Conservation (phyloP, 2,329 filamentous ascomycete species). For the Didymella pomorum region DNA sequence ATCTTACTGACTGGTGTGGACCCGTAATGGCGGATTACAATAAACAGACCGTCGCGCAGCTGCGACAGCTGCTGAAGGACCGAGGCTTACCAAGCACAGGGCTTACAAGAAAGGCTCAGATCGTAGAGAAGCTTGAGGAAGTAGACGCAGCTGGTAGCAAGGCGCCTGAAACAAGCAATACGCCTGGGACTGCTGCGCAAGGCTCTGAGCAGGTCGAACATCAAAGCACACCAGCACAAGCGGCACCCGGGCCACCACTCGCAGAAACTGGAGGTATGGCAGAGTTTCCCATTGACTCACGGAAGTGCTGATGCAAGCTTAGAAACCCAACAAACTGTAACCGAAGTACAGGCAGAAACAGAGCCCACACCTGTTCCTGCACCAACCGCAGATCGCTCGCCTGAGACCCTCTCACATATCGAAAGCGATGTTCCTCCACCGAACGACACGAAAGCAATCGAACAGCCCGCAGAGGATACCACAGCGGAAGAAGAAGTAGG, state of each 20-base stretch:
- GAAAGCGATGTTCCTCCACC: conserved; percentile 30
- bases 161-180: conserved; percentile 23
- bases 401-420: conserved; percentile 35
- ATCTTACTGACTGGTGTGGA: background rate
- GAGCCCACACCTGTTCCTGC: conserved; percentile 22
- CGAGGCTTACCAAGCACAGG: conserved; percentile 56
- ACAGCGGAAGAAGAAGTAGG: conserved; percentile 29
- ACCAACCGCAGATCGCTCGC: conserved; percentile 28
- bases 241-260: conserved; percentile 28
- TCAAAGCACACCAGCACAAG: conserved; percentile 6
- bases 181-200: conserved; percentile 18
- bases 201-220: conserved; percentile 14
- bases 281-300: background rate
- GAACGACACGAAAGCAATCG: conserved; percentile 24
- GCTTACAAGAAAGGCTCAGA: conserved; percentile 58
- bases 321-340: conserved; percentile 21
- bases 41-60: conserved; percentile 57
- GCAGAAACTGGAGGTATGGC: conserved; percentile 35
- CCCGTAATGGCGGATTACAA: conserved; percentile 53
- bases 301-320: conserved; percentile 7
- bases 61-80: conserved; percentile 57
- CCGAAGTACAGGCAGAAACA: conserved; percentile 1
- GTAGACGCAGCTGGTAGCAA: conserved; percentile 27
- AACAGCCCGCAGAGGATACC: conserved; percentile 27
- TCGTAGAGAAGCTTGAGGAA: conserved; percentile 56